Conservation (phyloP, 345 rosid species). For the Eutrema japonicum region DNA sequence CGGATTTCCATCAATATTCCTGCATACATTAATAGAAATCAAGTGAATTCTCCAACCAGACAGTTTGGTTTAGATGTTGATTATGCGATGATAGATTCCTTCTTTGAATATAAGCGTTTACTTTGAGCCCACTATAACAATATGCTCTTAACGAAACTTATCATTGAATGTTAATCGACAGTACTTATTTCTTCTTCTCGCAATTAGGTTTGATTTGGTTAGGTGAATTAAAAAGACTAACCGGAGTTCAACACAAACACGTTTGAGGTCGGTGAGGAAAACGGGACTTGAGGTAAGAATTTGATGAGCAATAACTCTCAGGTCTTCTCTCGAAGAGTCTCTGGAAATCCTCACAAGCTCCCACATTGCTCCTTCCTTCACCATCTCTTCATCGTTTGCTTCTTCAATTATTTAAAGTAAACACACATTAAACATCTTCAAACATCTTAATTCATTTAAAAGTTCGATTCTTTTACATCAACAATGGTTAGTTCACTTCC, state of each 20-base stretch:
- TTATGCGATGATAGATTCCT: too few species aligned
- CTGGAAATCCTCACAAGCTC: slow-evolving; percentile 87
- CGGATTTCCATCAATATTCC: too few species aligned
- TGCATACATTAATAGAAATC: too few species aligned
- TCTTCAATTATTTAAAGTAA: slow-evolving; percentile 49
- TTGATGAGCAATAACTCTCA: slow-evolving; percentile 78
- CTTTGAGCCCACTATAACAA: too few species aligned
- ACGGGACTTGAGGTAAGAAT: slow-evolving; percentile 70
- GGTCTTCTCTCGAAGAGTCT: slow-evolving; percentile 89
- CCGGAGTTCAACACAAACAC: slow-evolving; percentile 56
- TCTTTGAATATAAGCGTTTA: too few species aligned
- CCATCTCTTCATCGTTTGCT: slow-evolving; percentile 90
- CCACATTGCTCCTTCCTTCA: slow-evolving; percentile 88
- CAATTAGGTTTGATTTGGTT: slow-evolving; percentile 26
- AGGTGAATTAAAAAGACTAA: slow-evolving; percentile 22
- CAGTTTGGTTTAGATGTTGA: too few species aligned
- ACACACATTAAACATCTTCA: too few species aligned
- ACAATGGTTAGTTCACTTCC: too few species aligned
- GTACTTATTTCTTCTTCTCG: neutral
- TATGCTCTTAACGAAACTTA: too few species aligned
- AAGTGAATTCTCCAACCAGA: too few species aligned
- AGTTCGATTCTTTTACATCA: too few species aligned
- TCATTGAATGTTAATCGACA: too few species aligned
- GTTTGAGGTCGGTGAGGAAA: slow-evolving; percentile 70
- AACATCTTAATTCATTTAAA: neutral